A percentile compares a stretch with the other conserved stretches of the same genome.
phyloP scores from a whole-genome alignment of 306 rosid species.

The Fragaria iinumae region DNA sequence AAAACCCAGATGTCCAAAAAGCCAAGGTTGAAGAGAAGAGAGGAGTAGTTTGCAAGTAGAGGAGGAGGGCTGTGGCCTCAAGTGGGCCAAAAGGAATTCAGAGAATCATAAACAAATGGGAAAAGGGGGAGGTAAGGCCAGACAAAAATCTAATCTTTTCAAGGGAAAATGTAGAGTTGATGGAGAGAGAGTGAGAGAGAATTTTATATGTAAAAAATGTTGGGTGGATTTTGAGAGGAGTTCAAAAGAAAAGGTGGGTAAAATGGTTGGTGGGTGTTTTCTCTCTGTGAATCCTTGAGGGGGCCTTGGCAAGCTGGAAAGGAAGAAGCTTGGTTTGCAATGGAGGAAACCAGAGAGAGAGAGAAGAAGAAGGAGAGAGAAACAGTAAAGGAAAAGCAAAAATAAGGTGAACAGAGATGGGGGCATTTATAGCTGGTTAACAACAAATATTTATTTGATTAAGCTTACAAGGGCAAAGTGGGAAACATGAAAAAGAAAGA shows the following conservation, averaged over 20 bases:
- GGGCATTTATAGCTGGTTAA: constrained; percentile 48
- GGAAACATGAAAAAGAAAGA: constrained; percentile 11
- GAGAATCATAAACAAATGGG: constrained; percentile 19
- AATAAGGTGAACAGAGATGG: constrained; percentile 34
- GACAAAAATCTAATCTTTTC: constrained; percentile 60
- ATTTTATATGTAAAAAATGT: constrained; percentile 10
- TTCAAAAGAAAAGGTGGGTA: constrained; percentile 40
- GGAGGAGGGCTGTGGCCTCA: constrained; percentile 33
- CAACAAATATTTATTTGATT: constrained; percentile 32
- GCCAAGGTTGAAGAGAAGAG: constrained; percentile 36
- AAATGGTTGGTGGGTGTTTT: constrained; percentile 67
- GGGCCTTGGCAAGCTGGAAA: constrained; percentile 68
- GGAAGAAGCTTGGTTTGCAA: constrained; percentile 68
- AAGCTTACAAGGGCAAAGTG: constrained; percentile 32
- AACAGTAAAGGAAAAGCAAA: constrained; percentile 66
- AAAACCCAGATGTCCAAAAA: constrained; percentile 49
- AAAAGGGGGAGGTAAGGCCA: constrained; percentile 39
- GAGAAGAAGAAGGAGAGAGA: constrained; percentile 44
- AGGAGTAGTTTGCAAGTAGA: constrained; percentile 42
- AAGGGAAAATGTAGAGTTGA: constrained; percentile 25
- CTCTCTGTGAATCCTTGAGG: constrained; percentile 29
- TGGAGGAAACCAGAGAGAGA: constrained; percentile 59
- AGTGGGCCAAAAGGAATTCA: constrained; percentile 51
- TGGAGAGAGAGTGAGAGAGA: constrained; percentile 22
- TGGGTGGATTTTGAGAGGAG: constrained; percentile 31